Evolutionary conservation across 345 rosid genomes (phyloP).

Genomic region (Gossypium mustelinum): DNA sequence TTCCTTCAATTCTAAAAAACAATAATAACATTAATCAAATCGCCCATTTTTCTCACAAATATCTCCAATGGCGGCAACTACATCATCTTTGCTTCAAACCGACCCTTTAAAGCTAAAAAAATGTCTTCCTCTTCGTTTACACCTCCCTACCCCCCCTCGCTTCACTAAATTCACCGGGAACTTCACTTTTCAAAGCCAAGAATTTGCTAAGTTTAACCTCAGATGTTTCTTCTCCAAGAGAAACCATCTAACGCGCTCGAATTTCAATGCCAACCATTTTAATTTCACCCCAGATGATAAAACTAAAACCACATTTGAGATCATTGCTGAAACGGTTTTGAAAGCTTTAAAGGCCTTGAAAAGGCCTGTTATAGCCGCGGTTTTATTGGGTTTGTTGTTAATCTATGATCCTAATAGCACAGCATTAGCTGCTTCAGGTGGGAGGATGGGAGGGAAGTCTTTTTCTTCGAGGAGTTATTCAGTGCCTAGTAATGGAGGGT

Average conservation of each 20-base stretch:
- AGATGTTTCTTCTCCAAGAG: conserved; percentile 19
- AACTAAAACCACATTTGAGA: conserved; percentile 32
- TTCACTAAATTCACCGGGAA: conserved; percentile 3
- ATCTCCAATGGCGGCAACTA: conserved; percentile 30
- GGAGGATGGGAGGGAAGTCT: conserved; percentile 63
- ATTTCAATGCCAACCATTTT: background rate
- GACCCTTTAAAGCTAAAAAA: conserved; percentile 39
- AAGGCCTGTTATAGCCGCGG: conserved; percentile 56
- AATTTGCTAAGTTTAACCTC: conserved; percentile 10
- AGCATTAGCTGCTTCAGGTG: conserved; percentile 80
- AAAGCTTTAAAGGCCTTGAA: conserved; percentile 43
- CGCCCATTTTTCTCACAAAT: background rate
- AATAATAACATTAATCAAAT: background rate
- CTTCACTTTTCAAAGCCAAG: conserved; percentile 7
- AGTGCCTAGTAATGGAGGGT: conserved; percentile 35
- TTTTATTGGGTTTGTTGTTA: conserved; percentile 56
- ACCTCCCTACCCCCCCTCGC: conserved; percentile 19
- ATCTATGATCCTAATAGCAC: conserved; percentile 50
- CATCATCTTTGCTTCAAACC: conserved; percentile 39
- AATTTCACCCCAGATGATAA: background rate
- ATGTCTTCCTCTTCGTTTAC: conserved; percentile 18
- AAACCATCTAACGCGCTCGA: conserved; percentile 7
- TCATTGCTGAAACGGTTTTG: conserved; percentile 22
- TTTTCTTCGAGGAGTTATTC: conserved; percentile 63
- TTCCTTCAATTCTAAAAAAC: background rate